phyloP scores from a whole-genome alignment of 257 asterid genomes.

The Plectranthus barbatus region DNA sequence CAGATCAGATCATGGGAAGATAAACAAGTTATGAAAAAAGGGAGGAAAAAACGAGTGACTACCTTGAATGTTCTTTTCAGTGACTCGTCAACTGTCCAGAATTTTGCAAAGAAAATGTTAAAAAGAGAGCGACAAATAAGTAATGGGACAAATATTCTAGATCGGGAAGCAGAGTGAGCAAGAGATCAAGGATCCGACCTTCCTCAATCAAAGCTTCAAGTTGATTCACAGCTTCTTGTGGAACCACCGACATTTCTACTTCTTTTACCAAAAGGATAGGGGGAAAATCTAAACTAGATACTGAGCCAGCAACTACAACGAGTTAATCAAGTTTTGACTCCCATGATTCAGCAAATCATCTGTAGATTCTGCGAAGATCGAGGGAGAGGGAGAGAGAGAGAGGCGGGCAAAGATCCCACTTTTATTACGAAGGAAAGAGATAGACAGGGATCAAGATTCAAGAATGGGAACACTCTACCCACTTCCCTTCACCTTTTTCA shows the following conservation, averaged over 20 bases:
- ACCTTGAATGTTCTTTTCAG: constrained; percentile 56
- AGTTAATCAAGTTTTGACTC: constrained; percentile 11
- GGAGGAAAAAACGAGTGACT: background rate
- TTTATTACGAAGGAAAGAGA: constrained; percentile 20
- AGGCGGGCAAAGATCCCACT: constrained; percentile 34
- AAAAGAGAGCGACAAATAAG: background rate
- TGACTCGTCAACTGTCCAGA: constrained; percentile 52
- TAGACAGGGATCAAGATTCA: constrained; percentile 36
- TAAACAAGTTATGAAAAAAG: background rate
- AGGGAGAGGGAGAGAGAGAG: constrained; percentile 10
- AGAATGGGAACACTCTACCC: constrained; percentile 19
- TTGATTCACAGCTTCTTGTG: constrained; percentile 51
- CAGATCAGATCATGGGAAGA: constrained; percentile 9
- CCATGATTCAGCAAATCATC: constrained; percentile 8
- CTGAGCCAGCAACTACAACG: background rate
- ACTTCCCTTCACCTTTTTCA: background rate
- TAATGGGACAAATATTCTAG: constrained; percentile 8
- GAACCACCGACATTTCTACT: constrained; percentile 53
- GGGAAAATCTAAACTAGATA: background rate
- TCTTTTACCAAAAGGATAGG: background rate
- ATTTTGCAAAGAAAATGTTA: constrained; percentile 1
- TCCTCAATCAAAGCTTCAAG: constrained; percentile 49
- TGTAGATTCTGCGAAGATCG: background rate
- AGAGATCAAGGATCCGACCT: constrained; percentile 35
- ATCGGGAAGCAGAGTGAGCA: background rate